Percentiles rank a stretch among this genome's conserved stretches.
Conservation (phyloP, 129 eudicot genomes). For the Centaurea solstitialis region DNA sequence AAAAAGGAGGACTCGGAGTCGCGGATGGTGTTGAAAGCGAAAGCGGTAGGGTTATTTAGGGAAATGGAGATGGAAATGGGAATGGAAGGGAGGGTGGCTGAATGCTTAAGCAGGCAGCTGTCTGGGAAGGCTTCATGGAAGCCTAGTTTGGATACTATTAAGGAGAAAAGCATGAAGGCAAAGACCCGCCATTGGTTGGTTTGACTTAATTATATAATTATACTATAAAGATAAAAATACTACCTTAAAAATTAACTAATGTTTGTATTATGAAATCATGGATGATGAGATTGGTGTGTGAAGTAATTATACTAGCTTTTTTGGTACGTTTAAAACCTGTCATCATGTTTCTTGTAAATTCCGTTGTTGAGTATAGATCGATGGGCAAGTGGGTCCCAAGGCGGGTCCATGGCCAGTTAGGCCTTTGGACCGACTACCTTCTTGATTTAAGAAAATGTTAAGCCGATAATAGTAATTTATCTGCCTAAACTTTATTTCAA, state of each 20-base stretch:
- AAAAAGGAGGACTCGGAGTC: conserved; percentile 5
- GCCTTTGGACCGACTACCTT: background rate
- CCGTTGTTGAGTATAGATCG: background rate
- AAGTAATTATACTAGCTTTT: background rate
- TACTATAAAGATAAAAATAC: background rate
- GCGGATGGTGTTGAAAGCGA: conserved; percentile 4
- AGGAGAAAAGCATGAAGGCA: conserved; percentile 52
- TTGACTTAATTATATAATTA: background rate
- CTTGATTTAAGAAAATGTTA: no score
- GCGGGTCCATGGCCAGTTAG: background rate
- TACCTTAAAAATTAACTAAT: background rate
- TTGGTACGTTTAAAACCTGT: background rate
- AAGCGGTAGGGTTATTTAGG: background rate
- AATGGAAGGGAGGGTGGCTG: conserved; percentile 43
- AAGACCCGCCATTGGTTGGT: conserved; percentile 62
- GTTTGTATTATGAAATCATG: background rate
- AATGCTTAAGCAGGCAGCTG: conserved; percentile 64
- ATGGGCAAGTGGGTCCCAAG: background rate
- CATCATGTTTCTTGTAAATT: background rate
- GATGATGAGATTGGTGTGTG: background rate
- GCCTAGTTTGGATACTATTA: conserved; percentile 91
- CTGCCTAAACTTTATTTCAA: no score
- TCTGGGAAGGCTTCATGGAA: conserved; percentile 76
- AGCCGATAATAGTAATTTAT: no score
- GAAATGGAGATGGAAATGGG: conserved; percentile 18